Evolutionary conservation across 371 early-diverging fungal species (phyloP).

Genomic region (Choanephora cucurbitarum): DNA sequence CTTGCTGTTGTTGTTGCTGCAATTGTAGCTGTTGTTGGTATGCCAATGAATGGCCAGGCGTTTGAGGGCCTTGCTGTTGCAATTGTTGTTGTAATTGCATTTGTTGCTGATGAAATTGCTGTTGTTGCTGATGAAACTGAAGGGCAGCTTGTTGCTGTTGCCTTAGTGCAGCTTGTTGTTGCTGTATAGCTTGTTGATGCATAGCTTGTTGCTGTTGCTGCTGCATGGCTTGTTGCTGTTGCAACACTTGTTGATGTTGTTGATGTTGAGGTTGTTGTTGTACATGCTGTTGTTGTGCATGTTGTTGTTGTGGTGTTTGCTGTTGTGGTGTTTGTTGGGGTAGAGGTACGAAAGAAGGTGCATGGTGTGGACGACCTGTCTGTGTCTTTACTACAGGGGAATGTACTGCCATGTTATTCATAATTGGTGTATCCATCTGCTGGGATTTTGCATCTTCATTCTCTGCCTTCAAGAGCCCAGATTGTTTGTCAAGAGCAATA

Average conservation of each 20-base stretch:
- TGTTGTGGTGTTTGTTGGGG: constrained; percentile 18
- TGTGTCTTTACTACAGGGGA: constrained; percentile 36
- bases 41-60: constrained; percentile 10
- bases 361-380: constrained; percentile 10
- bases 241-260: constrained; percentile 2
- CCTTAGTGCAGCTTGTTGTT: constrained; percentile 21
- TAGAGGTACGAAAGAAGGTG: constrained; percentile 6
- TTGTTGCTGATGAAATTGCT: constrained; percentile 10
- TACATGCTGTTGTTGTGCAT: constrained; percentile 10
- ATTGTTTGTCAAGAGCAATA: constrained; percentile 26
- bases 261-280: constrained; percentile 19
- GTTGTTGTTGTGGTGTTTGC: constrained; percentile 1
- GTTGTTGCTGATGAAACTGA: constrained; percentile 22
- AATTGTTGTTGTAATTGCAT: constrained; percentile 26
- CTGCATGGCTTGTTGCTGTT: constrained; percentile 19
- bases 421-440: constrained; percentile 5
- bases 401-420: constrained; percentile 6
- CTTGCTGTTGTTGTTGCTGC: constrained; percentile 10
- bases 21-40: constrained; percentile 10
- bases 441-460: constrained; percentile 16
- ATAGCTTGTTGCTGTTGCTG: constrained; percentile 13
- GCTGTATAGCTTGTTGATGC: constrained; percentile 16
- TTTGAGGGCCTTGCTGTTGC: background rate
- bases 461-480: constrained; percentile 15
- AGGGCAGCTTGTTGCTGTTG: constrained; percentile 22